A percentile compares a stretch with the other conserved stretches of the same genome.
phyloP scores from a whole-genome alignment of 2,329 filamentous ascomycete genomes.

The Xylariaceae sp. region DNA sequence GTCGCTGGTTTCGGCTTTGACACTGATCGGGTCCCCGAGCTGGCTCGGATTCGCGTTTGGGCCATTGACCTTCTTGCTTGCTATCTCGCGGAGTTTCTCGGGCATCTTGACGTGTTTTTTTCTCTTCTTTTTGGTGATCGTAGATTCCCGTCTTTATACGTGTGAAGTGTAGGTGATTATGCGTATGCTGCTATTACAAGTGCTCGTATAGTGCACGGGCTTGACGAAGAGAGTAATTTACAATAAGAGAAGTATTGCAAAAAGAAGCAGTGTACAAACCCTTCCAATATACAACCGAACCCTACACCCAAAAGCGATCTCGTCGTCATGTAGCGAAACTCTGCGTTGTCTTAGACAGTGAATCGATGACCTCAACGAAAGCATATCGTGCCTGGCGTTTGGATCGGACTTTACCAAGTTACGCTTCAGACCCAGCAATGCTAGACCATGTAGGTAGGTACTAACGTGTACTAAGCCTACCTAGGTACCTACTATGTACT shows the following conservation, averaged over 20 bases:
- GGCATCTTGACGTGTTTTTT: conserved; percentile 15
- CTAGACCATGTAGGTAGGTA: too few relatives aligned
- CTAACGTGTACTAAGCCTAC: too few relatives aligned
- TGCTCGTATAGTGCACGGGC: too few relatives aligned
- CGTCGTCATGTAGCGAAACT: too few relatives aligned
- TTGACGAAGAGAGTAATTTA: too few relatives aligned
- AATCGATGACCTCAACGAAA: conserved; percentile 32
- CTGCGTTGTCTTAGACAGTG: background rate
- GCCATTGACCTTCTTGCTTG: conserved; percentile 29
- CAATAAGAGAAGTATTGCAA: too few relatives aligned
- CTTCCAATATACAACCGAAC: too few relatives aligned
- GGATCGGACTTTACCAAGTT: background rate
- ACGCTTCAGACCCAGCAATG: background rate
- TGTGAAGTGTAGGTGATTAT: background rate
- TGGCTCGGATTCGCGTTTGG: conserved; percentile 35
- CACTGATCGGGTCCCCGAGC: conserved; percentile 39
- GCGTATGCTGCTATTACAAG: too few relatives aligned
- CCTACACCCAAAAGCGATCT: too few relatives aligned
- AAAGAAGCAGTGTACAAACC: too few relatives aligned
- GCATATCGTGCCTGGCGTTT: background rate
- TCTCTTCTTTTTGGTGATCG: too few relatives aligned
- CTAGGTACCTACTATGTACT: too few relatives aligned
- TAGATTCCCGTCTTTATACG: conserved; percentile 25
- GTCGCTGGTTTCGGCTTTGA: conserved; percentile 38
- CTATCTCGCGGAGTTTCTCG: conserved; percentile 30